Conservation (phyloP, 345 rosid genomes). For the Syzygium oleosum region DNA sequence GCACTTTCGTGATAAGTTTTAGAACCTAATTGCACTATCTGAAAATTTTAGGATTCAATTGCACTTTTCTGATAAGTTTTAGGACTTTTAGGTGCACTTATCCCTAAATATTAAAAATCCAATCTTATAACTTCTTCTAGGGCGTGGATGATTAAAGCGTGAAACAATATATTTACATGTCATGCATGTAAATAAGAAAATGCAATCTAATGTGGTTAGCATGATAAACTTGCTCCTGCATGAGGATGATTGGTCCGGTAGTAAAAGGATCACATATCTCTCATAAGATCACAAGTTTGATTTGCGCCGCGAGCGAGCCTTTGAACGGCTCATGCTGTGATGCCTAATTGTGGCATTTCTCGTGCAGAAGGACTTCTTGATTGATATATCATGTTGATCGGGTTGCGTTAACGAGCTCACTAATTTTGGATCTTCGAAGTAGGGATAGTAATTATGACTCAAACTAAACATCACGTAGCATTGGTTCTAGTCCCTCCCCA, state of each 20-base stretch:
- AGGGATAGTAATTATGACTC: neutral
- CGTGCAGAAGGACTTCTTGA: neutral
- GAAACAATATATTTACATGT: neutral
- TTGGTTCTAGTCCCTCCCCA: fast-evolving
- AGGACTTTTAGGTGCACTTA: too few species aligned
- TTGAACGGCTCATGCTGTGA: neutral
- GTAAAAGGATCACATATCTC: too few species aligned
- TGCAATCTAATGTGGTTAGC: neutral
- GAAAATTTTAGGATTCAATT: too few species aligned
- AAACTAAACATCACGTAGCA: fast-evolving
- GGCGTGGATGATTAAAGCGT: too few species aligned
- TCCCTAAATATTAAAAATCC: too few species aligned
- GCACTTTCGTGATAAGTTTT: too few species aligned
- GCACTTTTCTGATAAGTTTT: too few species aligned
- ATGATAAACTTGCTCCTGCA: neutral
- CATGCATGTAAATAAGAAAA: neutral
- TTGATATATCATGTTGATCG: neutral
- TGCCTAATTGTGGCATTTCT: neutral
- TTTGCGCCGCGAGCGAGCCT: neutral
- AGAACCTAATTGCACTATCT: too few species aligned
- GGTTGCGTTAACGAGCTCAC: neutral
- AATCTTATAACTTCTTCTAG: too few species aligned
- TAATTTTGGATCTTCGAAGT: neutral
- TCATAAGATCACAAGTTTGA: neutral
- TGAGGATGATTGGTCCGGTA: fast-evolving